Conservation (phyloP, 495 filamentous ascomycete species). For the Tuber brumale region DNA sequence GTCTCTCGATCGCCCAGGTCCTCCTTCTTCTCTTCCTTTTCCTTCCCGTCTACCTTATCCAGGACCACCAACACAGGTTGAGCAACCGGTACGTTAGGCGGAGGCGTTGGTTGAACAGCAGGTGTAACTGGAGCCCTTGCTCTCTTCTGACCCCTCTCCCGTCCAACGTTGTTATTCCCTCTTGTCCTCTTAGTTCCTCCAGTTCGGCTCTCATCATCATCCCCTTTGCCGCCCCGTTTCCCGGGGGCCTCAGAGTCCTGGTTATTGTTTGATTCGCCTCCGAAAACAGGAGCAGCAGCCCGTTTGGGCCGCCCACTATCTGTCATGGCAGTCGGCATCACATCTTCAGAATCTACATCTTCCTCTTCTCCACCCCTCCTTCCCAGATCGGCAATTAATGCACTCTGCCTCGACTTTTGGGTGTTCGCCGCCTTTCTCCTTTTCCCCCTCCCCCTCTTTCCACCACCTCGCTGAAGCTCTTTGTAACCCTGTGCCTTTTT, state of each 20-base stretch:
- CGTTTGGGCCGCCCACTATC: constrained; percentile 64
- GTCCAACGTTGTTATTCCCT: constrained; percentile 33
- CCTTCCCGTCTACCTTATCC: constrained; percentile 30
- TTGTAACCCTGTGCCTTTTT: constrained; percentile 85
- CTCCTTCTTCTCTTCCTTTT: constrained; percentile 33
- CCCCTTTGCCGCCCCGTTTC: constrained; percentile 22
- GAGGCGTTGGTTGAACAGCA: constrained; percentile 25
- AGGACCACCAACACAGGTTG: constrained; percentile 32
- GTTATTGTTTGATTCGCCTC: constrained; percentile 46
- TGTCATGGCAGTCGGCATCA: constrained; percentile 51
- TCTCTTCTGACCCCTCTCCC: constrained; percentile 37
- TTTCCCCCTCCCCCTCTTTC: constrained; percentile 57
- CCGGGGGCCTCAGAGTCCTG: constrained; percentile 21
- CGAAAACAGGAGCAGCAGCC: constrained; percentile 66
- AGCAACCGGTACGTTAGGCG: constrained; percentile 9
- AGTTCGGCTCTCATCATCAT: constrained; percentile 52
- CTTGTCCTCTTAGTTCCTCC: constrained; percentile 46
- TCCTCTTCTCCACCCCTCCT: constrained; percentile 46
- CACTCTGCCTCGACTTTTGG: constrained; percentile 63
- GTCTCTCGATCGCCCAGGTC: constrained; percentile 37
- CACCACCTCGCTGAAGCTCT: constrained; percentile 68
- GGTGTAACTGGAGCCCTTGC: constrained; percentile 34
- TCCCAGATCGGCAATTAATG: constrained; percentile 68
- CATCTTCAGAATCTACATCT: constrained; percentile 52
- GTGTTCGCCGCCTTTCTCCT: constrained; percentile 46